Evolutionary conservation across 805 yeast species (phyloP), one percentile per base, ranked within the genome.

Genomic region (Suhomyces kilbournensis): DNA sequence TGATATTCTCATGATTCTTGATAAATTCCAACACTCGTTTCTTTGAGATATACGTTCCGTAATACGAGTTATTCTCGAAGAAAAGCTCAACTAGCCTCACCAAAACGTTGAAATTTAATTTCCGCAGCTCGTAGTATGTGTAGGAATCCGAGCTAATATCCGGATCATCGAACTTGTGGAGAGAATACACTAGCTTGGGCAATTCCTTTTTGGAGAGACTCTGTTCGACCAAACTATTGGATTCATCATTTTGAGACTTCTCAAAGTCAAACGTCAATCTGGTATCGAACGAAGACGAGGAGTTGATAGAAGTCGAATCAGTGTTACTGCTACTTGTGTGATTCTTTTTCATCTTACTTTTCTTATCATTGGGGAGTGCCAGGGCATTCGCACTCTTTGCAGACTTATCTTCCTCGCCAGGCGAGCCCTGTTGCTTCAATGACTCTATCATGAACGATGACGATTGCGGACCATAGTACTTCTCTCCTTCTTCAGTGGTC

Each of bases 401-500:
- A 28, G 15, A 6, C 8, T 19, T 38, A 14, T 38, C 22, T 42
- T 64, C 66, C n/a, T 62, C 57, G 42, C 62, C 56, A 46, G 60
- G 69, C 23, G 65, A 60, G 15, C 68, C 67, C 42, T 59, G 54
- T 14, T 47, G 44, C 48, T 61, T 62, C 45, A 72, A 65, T 2
- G 71, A 61, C 34, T 74, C 74, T 38, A 78, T 72, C 83, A 79
- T 79, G 57, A 67, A 78, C 40, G 67, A 64, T 6, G 78, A 70
- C n/a, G 80, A 76, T 53, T 73, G 78, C 1, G 84, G 83, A 0
- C 83, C 83, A 58, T 77, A 80, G 56, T 75, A 80, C 51, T 76
- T 77, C 28, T 69, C 71, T 32, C 76, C 77, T 15, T 58, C 49
- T 55, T 73, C 77, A 23, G 72, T 63, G 20, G 75, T 70, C 55